Base-by-base conservation (phyloP, 192 early-diverging fungal genomes). In the Backusella morwellensis region DNA sequence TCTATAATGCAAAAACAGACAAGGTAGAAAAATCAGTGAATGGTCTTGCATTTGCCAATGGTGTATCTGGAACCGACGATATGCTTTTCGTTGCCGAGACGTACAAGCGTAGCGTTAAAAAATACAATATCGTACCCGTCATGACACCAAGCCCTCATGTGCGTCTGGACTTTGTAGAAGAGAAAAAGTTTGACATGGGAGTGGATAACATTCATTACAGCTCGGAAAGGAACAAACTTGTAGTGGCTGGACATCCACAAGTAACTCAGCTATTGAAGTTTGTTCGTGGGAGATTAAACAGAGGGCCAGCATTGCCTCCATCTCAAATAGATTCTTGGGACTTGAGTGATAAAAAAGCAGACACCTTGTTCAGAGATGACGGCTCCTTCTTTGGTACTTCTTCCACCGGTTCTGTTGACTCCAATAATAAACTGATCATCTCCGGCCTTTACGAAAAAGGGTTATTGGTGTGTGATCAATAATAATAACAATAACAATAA, bases 1-100 rank as follows among this genome's bases (percentile, higher is more conserved):
- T 83, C 12, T 83, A 83, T 47, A 75, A 83, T 71, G 78, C 81
- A 1, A 75, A 78, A 11, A 11, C 15, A 15, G 68, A 63, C 1
- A 71, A 35, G 3, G 70, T 74, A 1, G 38, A 50, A 9, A 36
- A 54, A 15, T 66, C 76, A 1, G 19, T 69, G 12, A 38, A 44
- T 5, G 81, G 78, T 1, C 35, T 83, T 21, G n/a, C 70, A 19
- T 83, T 83, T 68, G 77, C 78, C 21, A 83, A 83, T 59, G 81
- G 81, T 38, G 17, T 83, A 1, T 66, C 74, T 35, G 81, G 81
- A 35, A 54, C 72, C 8, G 35, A 71, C 6, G 26, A 75, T 15
- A 2, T 66, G 2, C 35, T 83, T 21, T 83, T 75, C 68, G 69
- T 79, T 15, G 67, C 74, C 15, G 81, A 83, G 35, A 76, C 78